These are phyloP conservation scores for Daldinia vernicosa DNA, from an alignment of 495 filamentous ascomycete species.

Conservation along the genomic window DNA sequence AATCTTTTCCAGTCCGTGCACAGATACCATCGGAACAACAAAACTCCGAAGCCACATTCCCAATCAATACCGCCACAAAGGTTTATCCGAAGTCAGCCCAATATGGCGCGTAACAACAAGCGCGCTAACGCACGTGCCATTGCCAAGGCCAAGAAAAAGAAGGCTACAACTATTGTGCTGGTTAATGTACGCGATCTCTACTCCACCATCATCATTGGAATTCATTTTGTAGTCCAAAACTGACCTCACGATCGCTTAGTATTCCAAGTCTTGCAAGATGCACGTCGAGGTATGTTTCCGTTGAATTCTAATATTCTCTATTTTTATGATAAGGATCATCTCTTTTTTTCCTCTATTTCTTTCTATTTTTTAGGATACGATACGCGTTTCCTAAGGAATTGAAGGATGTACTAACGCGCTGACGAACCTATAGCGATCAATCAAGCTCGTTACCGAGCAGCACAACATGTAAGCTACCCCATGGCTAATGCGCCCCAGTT, in stretches of 20 bases:
- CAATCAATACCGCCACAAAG: neutral
- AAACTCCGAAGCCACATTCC: neutral
- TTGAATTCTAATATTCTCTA: neutral
- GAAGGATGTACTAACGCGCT: slow-evolving; percentile 35
- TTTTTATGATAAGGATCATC: neutral
- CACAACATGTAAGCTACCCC: slow-evolving; percentile 75
- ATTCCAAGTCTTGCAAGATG: slow-evolving; percentile 25
- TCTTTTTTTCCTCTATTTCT: no score
- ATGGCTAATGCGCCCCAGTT: neutral
- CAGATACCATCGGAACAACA: neutral
- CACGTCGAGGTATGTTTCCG: slow-evolving; percentile 37
- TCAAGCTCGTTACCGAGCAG: slow-evolving; percentile 94
- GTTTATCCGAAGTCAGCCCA: neutral
- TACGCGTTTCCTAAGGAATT: slow-evolving; percentile 1
- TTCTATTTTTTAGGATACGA: neutral
- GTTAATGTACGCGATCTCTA: slow-evolving; percentile 43
- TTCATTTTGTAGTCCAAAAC: neutral
- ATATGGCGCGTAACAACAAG: neutral
- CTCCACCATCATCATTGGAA: slow-evolving; percentile 39
- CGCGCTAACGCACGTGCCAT: slow-evolving; percentile 1
- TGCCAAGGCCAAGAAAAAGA: neutral
- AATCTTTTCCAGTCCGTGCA: no score
- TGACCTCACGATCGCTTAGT: neutral
- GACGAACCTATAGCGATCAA: slow-evolving; percentile 65
- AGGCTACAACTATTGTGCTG: slow-evolving; percentile 6